Base-by-base conservation (phyloP, 176 grass and related monocot species). In the Phoenix dactylifera region DNA sequence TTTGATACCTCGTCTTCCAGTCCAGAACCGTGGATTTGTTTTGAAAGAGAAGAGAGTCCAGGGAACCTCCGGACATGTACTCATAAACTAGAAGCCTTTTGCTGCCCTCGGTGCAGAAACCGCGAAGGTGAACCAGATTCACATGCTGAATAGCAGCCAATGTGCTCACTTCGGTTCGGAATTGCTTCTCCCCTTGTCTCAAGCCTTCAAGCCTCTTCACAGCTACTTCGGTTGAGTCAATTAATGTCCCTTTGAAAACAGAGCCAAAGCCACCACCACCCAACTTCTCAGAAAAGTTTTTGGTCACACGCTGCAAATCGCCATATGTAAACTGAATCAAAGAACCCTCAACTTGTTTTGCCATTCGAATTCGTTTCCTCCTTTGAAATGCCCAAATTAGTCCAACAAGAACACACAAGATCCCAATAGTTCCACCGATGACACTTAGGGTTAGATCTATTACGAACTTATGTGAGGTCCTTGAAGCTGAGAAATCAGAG, bases 161-260 rank as follows among this genome's bases (percentile, higher is more conserved):
- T 14, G 67, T 58, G 59, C 67, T 80, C 49, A 80, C 64, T n/a
- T 80, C 68, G 3, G 72, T 16, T 52, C 65, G 58, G 23, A 85
- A 80, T 51, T 80, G 72, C 56, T 76, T 80, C 53, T 80, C 62
- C 16, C 77, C 58, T 50, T 73, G 63, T n/a, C 69, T 68, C 16
- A 64, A 25, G 9, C 72, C 68, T 77, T 80, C 25, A 26, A 86
- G 68, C 64, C 73, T 86, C 57, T 80, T 80, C 24, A 80, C 72
- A 23, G 68, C 67, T 24, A 77, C 64, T 17, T 18, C n/a, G 16
- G 69, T 52, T 5, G 52, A 58, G 16, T 77, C 72, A 7, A 50
- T 57, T 14, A 80, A 58, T 2, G 26, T 24, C 3, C 77, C 77
- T 63, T 68, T 80, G 14, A 64, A 80, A 12, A 85, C 72, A 16